Percentiles rank a stretch among this genome's conserved stretches.
Evolutionary conservation across 2,329 filamentous ascomycete species (phyloP).

Genomic region (Exophiala lecanii-corni): DNA sequence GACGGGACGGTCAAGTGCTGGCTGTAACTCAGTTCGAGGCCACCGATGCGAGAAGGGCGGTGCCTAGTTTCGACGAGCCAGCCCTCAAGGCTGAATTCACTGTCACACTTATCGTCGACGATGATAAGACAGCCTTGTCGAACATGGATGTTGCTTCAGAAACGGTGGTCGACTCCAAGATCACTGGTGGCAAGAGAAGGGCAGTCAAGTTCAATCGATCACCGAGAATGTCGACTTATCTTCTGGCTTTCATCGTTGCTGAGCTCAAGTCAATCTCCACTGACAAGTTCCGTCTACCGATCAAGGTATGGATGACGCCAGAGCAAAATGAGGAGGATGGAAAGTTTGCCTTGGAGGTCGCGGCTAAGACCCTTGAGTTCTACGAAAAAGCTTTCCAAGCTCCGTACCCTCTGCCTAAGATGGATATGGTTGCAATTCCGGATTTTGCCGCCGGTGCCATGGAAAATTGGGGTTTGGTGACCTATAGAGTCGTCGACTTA

Average conservation of each 20-base stretch:
- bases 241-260: constrained; percentile 88
- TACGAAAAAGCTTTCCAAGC: constrained; percentile 94
- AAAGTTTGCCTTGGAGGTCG: constrained; percentile 83
- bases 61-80: constrained; percentile 96
- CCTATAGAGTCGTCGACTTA: constrained; percentile 87
- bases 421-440: constrained; percentile 94
- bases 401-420: constrained; percentile 82
- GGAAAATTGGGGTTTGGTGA: constrained; percentile 98
- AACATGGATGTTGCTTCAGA: constrained; percentile 93
- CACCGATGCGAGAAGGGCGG: constrained; percentile 85
- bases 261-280: constrained; percentile 93
- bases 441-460: constrained; percentile 95
- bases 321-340: constrained; percentile 88
- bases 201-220: constrained; percentile 88
- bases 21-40: constrained; percentile 96
- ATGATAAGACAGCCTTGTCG: constrained; percentile 83
- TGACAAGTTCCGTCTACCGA: constrained; percentile 82
- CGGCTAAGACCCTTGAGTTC: constrained; percentile 82
- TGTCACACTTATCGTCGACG: constrained; percentile 84
- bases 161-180: constrained; percentile 63
- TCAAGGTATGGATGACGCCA: constrained; percentile 89
- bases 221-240: constrained; percentile 92
- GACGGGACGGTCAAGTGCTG: constrained; percentile 71
- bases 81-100: constrained; percentile 90
- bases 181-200: constrained; percentile 65